Conservation (phyloP, 2,329 filamentous ascomycete species). For the Corynespora cassiicola region DNA sequence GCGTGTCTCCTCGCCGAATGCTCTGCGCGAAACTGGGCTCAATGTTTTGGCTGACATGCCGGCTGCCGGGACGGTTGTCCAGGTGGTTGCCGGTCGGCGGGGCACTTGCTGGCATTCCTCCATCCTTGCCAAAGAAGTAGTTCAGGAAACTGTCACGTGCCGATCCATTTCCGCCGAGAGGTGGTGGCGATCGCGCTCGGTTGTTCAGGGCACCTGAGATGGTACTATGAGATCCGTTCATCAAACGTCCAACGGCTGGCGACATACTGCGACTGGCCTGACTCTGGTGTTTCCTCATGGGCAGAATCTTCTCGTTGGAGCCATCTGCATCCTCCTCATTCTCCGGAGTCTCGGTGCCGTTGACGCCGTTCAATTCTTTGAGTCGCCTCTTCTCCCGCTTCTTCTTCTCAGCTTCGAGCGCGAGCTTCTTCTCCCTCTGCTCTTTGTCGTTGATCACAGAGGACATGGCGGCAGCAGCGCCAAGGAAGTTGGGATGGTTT, state of each 20-base stretch:
- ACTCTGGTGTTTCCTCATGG: constrained; percentile 65
- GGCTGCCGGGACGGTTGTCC: constrained; percentile 50
- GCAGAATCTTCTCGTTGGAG: constrained; percentile 63
- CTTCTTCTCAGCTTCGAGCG: constrained; percentile 81
- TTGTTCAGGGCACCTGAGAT: constrained; percentile 71
- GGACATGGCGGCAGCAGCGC: constrained; percentile 95
- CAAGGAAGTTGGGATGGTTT: constrained; percentile 98
- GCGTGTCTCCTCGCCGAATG: constrained; percentile 73
- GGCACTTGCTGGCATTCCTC: constrained; percentile 56
- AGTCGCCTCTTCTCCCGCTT: constrained; percentile 82
- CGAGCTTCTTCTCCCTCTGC: constrained; percentile 86
- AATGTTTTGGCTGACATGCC: constrained; percentile 78
- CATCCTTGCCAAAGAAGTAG: constrained; percentile 99
- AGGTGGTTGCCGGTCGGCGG: constrained; percentile 48
- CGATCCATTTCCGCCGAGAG: constrained; percentile 63
- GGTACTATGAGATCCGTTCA: constrained; percentile 64
- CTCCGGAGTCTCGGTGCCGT: constrained; percentile 65
- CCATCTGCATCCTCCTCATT: constrained; percentile 65
- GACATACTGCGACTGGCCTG: constrained; percentile 80
- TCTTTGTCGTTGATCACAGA: constrained; percentile 95
- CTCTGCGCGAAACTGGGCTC: constrained; percentile 87
- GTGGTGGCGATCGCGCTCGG: constrained; percentile 67
- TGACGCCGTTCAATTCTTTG: constrained; percentile 77
- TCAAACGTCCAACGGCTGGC: constrained; percentile 70
- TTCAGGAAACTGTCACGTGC: constrained; percentile 92